These are phyloP conservation scores for Botryotinia globosa DNA, from an alignment of 2,329 filamentous ascomycete species.

Conservation along the genomic window DNA sequence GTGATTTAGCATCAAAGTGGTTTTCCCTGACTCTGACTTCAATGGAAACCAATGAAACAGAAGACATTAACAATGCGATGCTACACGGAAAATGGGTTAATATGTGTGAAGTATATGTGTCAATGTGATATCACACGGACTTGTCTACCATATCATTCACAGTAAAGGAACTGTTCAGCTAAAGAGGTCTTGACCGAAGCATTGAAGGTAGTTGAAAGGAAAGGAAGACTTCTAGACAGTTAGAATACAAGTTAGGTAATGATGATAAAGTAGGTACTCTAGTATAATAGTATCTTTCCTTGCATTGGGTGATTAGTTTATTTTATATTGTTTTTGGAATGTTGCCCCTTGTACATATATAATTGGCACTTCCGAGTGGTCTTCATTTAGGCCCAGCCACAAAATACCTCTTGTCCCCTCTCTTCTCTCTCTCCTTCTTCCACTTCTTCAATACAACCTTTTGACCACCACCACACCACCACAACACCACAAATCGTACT, in stretches of 20 bases:
- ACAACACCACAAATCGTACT: neutral
- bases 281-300: neutral
- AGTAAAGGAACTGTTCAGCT: neutral
- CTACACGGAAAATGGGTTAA: neutral
- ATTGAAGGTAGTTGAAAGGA: neutral
- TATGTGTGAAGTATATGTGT: neutral
- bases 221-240: neutral
- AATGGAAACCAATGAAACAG: neutral
- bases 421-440: neutral
- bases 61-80: neutral
- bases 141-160: constrained; percentile 2
- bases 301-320: constrained; percentile 1
- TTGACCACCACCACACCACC: neutral
- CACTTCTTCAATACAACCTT: constrained; percentile 8
- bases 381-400: constrained; percentile 15
- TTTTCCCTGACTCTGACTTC: neutral
- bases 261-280: neutral
- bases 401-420: constrained; percentile 11
- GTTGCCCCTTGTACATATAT: constrained; percentile 11
- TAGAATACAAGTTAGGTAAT: neutral
- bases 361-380: constrained; percentile 9
- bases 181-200: neutral
- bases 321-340: constrained; percentile 12
- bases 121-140: constrained; percentile 10
- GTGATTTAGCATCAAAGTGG: neutral